Base-by-base conservation (phyloP, 2,329 filamentous ascomycete genomes). In the Colletotrichum paranaense region DNA sequence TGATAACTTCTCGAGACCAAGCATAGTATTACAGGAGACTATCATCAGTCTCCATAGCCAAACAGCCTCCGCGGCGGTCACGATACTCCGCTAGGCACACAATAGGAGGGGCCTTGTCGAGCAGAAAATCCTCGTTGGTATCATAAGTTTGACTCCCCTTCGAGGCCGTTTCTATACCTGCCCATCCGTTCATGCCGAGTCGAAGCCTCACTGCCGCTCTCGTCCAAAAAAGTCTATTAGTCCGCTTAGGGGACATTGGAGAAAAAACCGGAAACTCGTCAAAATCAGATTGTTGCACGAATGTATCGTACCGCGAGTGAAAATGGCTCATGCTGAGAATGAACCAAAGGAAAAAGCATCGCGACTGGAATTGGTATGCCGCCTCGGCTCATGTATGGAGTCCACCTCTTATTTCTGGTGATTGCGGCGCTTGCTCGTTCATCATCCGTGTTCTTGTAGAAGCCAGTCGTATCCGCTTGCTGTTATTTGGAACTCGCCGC, bases 1-100 rank as follows among this genome's bases (percentile, higher is more conserved):
- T n/a, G 12, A 32, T 42, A 38, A 67, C 6, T 9, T 4, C 30
- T 9, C 30, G 55, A 56, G 56, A 24, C 42, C 22, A 66, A 57
- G 35, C 59, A 60, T 70, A 73, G 53, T 73, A 66, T 73, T 73
- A 73, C 71, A 73, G 60, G 62, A 62, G 60, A 73, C 60, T 28
- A 58, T 38, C 38, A 60, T n/a, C 22, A 28, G 62, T 59, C 67
- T 59, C 70, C 70, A 14, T 28, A 62, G 42, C 67, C 66, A 73
- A 49, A 71, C 32, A 73, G 67, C 55, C 56, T 49, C 42, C 52
- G 56, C 67, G 26, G 49, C 32, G 19, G 26, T 30, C 24, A 49
- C 42, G 24, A 52, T 52, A 16, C 28, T 28, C 52, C 42, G 67
- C 46, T 19, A 24, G 24, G 28, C 62, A 66, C 58, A 70, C 67